These are phyloP conservation scores for Ziziphus jujuba DNA, from an alignment of 306 rosid species.

Conservation along the genomic window DNA sequence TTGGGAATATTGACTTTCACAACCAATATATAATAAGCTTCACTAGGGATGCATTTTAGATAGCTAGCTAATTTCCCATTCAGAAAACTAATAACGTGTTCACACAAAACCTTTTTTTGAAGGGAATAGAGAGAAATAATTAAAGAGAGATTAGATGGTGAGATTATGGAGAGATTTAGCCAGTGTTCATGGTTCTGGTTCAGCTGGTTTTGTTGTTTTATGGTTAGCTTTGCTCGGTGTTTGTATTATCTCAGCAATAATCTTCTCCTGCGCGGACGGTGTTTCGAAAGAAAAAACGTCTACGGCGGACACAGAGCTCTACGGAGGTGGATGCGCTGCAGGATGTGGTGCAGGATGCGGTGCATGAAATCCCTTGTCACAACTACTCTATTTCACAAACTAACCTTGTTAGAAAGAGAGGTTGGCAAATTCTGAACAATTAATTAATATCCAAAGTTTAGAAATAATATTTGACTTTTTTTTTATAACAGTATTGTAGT, in stretches of 20 bases:
- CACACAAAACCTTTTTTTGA: not conserved
- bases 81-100: not conserved
- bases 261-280: slow-evolving; percentile 69
- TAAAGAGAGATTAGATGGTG: slow-evolving; percentile 47
- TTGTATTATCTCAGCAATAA: slow-evolving; percentile 43
- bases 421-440: not conserved
- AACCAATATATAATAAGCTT: slow-evolving; percentile 30
- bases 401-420: slow-evolving; percentile 3
- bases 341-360: slow-evolving; percentile 72
- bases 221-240: slow-evolving; percentile 46
- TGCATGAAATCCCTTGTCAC: slow-evolving; percentile 21
- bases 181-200: slow-evolving; percentile 24
- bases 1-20: slow-evolving; percentile 24
- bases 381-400: not conserved
- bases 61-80: slow-evolving; percentile 28
- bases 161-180: slow-evolving; percentile 44
- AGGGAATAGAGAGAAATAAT: not conserved
- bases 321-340: slow-evolving; percentile 59
- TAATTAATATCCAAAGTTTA: no score
- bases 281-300: slow-evolving; percentile 49
- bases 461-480: no score
- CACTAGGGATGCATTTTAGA: not conserved
- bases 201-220: slow-evolving; percentile 1
- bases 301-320: slow-evolving; percentile 40
- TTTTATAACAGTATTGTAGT: no score